phyloP scores from a whole-genome alignment of 805 yeast species.

The Hanseniaspora lachancei region DNA sequence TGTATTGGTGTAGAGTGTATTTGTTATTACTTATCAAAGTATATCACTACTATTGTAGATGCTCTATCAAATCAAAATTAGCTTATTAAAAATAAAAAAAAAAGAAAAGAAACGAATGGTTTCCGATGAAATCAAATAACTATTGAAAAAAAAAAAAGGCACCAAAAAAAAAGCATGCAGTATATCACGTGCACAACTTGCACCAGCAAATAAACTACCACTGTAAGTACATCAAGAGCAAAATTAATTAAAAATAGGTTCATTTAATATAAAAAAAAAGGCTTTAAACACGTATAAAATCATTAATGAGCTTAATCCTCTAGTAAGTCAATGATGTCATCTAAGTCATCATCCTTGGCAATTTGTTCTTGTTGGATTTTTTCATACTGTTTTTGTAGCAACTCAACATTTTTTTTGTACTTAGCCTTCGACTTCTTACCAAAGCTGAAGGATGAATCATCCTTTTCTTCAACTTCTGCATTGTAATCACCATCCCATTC shows the following conservation, averaged over 20 bases:
- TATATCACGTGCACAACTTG: too few species aligned
- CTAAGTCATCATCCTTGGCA: slow-evolving; percentile 39
- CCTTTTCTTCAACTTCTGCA: slow-evolving; percentile 28
- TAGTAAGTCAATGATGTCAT: slow-evolving; percentile 55
- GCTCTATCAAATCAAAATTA: too few species aligned
- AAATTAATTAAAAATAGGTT: neutral
- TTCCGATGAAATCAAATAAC: neutral
- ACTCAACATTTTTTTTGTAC: slow-evolving; percentile 41
- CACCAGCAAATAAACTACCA: too few species aligned
- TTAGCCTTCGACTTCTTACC: slow-evolving; percentile 59
- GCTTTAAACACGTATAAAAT: neutral
- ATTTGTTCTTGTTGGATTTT: slow-evolving; percentile 21
- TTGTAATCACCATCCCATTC: slow-evolving; percentile 18
- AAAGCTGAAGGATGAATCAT: slow-evolving; percentile 52
- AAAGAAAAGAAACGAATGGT: neutral
- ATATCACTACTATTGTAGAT: too few species aligned
- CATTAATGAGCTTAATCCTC: slow-evolving; percentile 33
- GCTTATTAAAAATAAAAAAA: neutral
- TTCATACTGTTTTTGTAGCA: slow-evolving; percentile 37
- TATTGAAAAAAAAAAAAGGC: too few species aligned
- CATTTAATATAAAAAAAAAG: neutral
- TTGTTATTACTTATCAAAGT: neutral
- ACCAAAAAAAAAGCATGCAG: too few species aligned
- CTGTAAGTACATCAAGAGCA: too few species aligned
- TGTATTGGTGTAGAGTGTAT: neutral